These are phyloP conservation scores for Xylariales sp. DNA, from an alignment of 2,329 filamentous ascomycete genomes.

Conservation along the genomic window DNA sequence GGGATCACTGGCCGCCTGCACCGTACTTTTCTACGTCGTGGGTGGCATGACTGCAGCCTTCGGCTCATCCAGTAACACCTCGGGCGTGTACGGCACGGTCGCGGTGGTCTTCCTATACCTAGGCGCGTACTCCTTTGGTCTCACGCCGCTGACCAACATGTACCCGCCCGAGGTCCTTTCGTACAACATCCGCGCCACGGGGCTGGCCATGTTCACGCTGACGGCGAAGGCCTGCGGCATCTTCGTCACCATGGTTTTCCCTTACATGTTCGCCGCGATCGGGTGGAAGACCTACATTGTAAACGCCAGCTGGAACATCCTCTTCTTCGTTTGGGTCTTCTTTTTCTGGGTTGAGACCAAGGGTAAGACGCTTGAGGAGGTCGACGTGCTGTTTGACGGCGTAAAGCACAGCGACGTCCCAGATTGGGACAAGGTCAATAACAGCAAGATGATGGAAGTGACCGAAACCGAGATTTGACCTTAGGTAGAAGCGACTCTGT, in stretches of 20 bases:
- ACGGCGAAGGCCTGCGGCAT: slow-evolving; percentile 2
- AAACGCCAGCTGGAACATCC: slow-evolving; percentile 17
- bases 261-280: slow-evolving; percentile 14
- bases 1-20: not conserved
- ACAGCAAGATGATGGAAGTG: not conserved
- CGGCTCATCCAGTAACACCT: slow-evolving; percentile 2
- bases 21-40: slow-evolving; percentile 9
- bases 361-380: slow-evolving; percentile 17
- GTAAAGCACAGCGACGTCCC: not conserved
- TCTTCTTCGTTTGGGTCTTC: slow-evolving; percentile 12
- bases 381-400: slow-evolving; percentile 4
- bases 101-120: slow-evolving; percentile 22
- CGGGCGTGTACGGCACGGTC: slow-evolving; percentile 10
- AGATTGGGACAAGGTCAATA: not conserved
- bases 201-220: slow-evolving; percentile 29
- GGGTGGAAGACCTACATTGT: slow-evolving; percentile 18
- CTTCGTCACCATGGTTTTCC: slow-evolving; percentile 14
- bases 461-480: too few species aligned
- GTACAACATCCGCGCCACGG: slow-evolving; percentile 20
- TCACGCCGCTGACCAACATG: slow-evolving; percentile 19
- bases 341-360: slow-evolving; percentile 17
- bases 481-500: too few species aligned
- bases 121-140: slow-evolving; percentile 21
- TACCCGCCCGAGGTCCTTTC: slow-evolving; percentile 24
- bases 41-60: slow-evolving; percentile 5